Evolutionary conservation across 495 filamentous ascomycete genomes (phyloP).

Genomic region (Patellaria atrata): DNA sequence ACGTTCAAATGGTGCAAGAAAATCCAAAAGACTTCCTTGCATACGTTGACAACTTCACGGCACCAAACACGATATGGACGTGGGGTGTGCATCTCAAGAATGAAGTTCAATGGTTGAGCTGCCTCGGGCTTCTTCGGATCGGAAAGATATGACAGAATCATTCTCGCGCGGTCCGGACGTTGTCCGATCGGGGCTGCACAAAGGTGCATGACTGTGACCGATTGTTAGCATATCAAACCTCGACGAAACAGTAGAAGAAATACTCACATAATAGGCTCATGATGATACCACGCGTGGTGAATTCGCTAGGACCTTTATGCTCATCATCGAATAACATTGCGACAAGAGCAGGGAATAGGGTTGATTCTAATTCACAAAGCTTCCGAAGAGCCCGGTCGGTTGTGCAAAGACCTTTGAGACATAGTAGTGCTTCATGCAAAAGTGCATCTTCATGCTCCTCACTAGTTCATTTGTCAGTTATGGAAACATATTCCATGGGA

Average conservation of each 20-base stretch:
- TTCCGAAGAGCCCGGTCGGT: slow-evolving; percentile 69
- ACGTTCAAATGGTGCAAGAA: slow-evolving; percentile 90
- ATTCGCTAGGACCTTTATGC: slow-evolving; percentile 92
- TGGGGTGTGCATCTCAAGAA: slow-evolving; percentile 71
- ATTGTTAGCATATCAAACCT: slow-evolving; percentile 1
- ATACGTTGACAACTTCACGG: slow-evolving; percentile 80
- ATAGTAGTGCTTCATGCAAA: slow-evolving; percentile 82
- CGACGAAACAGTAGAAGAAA: not conserved
- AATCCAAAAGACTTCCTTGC: slow-evolving; percentile 99
- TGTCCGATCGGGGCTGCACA: slow-evolving; percentile 39
- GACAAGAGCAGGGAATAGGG: slow-evolving; percentile 75
- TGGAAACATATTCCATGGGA: slow-evolving; percentile 14
- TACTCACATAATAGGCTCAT: slow-evolving; percentile 53
- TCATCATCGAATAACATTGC: slow-evolving; percentile 91
- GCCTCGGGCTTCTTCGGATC: slow-evolving; percentile 67
- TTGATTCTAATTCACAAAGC: slow-evolving; percentile 61
- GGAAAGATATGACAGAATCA: slow-evolving; percentile 61
- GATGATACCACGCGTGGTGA: slow-evolving; percentile 79
- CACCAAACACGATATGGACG: slow-evolving; percentile 88
- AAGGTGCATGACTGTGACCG: slow-evolving; percentile 50
- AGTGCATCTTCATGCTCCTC: slow-evolving; percentile 94
- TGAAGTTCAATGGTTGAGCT: slow-evolving; percentile 65
- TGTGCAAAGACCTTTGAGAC: slow-evolving; percentile 88
- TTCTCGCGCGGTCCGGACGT: slow-evolving; percentile 45
- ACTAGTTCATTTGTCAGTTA: slow-evolving; percentile 39